Evolutionary conservation across 1,284 basidiomycete genomes (phyloP), one percentile per base, ranked within the genome.

Genomic region (Puccinia hordei): DNA sequence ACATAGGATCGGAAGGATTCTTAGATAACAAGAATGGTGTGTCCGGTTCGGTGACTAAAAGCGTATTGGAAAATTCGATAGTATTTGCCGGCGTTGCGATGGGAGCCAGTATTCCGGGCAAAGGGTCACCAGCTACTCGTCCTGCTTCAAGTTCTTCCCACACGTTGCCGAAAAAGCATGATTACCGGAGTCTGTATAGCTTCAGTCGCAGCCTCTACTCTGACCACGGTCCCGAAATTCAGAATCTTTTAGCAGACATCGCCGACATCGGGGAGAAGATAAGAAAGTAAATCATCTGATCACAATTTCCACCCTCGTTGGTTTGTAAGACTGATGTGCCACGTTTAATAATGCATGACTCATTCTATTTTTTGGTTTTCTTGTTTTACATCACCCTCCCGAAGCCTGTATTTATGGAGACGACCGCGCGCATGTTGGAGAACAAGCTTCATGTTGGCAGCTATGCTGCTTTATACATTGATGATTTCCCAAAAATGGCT

Each of bases 331-430:
- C n/a, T 66, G 30, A 12, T 46, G 46, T 17, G 46, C 3, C 2
- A 59, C 13, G 15, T n/a, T 59, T 49, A 49, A n/a, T 22, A 44
- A 68, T 44, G 22, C 17, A 38, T 49, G 35, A 30, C 12, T 24
- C 13, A 6, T 19, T 63, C 41, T 35, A 17, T 4, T 41, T 63
- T 63, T 33, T 59, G 2, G 24, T 13, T 61, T 19, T n/a, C 2
- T 38, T 30, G 9, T 63, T 51, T 35, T 13, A 19, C 24, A 46
- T 55, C 17, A 57, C 35, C 57, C 41, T 12, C 24, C n/a, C 12
- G 10, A 65, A 80, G 78, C 35, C 53, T 80, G 9, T 73, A 80
- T 55, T 73, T 80, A 22, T 80, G 79, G 79, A 73, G 79, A 68
- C 51, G 71, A 35, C 79, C 79, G 27, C 49, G 35, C 12, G 69